phyloP scores from a whole-genome alignment of 176 grass and related monocot genomes.

The Oryza meridionalis region DNA sequence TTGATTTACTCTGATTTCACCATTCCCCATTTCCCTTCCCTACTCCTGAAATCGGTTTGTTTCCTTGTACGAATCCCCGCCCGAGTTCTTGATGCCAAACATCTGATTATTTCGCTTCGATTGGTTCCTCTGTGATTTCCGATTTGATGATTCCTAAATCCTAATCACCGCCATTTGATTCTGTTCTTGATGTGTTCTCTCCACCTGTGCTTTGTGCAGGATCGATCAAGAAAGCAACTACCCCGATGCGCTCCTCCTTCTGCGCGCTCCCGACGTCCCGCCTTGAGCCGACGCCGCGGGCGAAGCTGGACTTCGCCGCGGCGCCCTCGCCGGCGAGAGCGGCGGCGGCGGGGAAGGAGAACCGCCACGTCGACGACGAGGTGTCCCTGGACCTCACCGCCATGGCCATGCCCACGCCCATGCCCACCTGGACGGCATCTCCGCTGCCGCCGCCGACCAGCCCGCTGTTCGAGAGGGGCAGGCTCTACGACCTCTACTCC shows the following conservation, averaged over 20 bases:
- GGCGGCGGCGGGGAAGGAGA: conserved; percentile 39
- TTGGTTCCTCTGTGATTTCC: background rate
- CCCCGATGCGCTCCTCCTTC: conserved; percentile 50
- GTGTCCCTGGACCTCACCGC: conserved; percentile 18
- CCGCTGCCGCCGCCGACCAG: conserved; percentile 1
- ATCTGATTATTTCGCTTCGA: background rate
- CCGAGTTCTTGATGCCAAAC: background rate
- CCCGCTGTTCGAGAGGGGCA: conserved; percentile 76
- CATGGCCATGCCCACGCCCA: conserved; percentile 10
- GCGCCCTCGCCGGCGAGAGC: background rate
- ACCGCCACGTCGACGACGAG: conserved; percentile 34
- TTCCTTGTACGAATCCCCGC: background rate
- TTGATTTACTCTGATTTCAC: no score
- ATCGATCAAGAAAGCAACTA: conserved; percentile 49
- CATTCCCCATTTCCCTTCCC: background rate
- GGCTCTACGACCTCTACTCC: conserved; percentile 87
- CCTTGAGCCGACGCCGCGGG: conserved; percentile 35
- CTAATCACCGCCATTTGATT: background rate
- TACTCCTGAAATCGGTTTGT: background rate
- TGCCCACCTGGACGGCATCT: background rate
- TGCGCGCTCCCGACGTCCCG: conserved; percentile 44
- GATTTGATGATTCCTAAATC: background rate
- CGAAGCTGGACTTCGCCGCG: conserved; percentile 34
- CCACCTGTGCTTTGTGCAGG: conserved; percentile 23
- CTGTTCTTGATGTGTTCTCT: background rate